Conservation (phyloP, 257 asterid species). For the Nicotiana knightiana region DNA sequence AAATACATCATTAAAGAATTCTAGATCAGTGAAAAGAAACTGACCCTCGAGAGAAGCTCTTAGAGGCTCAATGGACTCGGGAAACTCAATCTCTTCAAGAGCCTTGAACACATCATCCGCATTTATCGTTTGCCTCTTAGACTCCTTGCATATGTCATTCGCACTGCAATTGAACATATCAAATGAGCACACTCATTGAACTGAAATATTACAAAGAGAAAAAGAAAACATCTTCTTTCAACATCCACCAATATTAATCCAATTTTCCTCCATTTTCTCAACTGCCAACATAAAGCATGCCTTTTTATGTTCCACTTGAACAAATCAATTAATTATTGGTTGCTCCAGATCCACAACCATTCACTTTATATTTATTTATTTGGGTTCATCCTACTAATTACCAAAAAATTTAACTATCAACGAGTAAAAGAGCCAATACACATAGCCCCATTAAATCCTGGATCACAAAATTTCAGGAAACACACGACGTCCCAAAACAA, state of each 20-base stretch:
- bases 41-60: slow-evolving; percentile 82
- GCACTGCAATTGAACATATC: slow-evolving; percentile 33
- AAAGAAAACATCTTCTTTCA: neutral
- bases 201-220: neutral
- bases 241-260: neutral
- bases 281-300: neutral
- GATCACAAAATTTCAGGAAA: neutral
- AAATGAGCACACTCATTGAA: neutral
- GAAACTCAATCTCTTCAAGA: slow-evolving; percentile 81
- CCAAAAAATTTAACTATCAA: neutral
- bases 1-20: neutral
- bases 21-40: neutral
- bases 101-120: slow-evolving; percentile 96
- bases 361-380: neutral
- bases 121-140: slow-evolving; percentile 72
- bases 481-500: too few relatives aligned
- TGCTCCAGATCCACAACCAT: neutral
- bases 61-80: slow-evolving; percentile 73
- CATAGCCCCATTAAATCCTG: neutral
- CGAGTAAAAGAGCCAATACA: neutral
- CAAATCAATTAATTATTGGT: neutral
- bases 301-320: neutral
- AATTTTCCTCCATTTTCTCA: neutral
- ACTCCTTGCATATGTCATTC: slow-evolving; percentile 80
- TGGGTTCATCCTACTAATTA: neutral